A percentile compares a stretch with the other conserved stretches of the same genome.
These are phyloP conservation scores for Solanum sejunctum DNA, from an alignment of 257 asterid species.

Conservation along the genomic window DNA sequence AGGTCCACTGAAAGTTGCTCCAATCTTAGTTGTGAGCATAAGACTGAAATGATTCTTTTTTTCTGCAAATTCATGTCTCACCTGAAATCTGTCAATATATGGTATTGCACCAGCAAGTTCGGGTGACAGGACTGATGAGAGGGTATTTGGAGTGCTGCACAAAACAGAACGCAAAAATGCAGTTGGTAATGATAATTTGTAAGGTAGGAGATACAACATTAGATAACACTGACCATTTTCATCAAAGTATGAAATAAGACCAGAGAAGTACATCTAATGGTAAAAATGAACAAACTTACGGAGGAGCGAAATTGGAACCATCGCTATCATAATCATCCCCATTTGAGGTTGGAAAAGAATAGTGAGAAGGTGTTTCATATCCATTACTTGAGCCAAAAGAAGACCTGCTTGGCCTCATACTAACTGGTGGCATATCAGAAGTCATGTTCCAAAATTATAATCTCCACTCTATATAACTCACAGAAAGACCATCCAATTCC, in stretches of 20 bases:
- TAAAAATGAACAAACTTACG: conserved; percentile 29
- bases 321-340: conserved; percentile 94
- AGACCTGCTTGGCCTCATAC: conserved; percentile 70
- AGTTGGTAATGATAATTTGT: not conserved
- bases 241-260: not conserved
- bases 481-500: conserved; percentile 3
- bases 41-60: not conserved
- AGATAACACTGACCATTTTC: not conserved
- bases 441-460: conserved; percentile 22
- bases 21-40: not conserved
- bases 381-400: conserved; percentile 88
- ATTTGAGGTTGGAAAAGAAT: conserved; percentile 52
- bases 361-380: conserved; percentile 55
- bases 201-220: conserved; percentile 2
- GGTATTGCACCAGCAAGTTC: conserved; percentile 94
- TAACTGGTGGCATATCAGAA: conserved; percentile 45
- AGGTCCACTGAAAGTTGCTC: not conserved
- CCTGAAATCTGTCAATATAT: conserved; percentile 88
- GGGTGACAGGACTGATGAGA: conserved; percentile 75
- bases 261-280: not conserved
- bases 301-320: conserved; percentile 84
- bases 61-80: conserved; percentile 4
- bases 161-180: conserved; percentile 1
- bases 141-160: conserved; percentile 74
- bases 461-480: not conserved